Evolutionary conservation across 805 yeast genomes (phyloP).

Genomic region (baker's yeast (Saccharomyces cerevisiae)): DNA sequence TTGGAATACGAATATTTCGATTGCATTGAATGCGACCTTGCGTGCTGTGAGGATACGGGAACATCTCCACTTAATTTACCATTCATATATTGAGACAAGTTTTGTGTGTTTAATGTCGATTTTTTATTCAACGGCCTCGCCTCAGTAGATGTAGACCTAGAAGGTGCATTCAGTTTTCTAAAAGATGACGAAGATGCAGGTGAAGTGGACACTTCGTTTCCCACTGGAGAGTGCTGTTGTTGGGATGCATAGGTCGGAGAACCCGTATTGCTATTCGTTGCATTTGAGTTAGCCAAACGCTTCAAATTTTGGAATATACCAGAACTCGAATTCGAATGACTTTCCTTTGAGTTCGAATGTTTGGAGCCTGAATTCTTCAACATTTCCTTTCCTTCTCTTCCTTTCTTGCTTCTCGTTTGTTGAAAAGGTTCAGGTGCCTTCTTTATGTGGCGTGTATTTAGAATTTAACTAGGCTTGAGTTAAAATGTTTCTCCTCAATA

Average conservation of each 20-base stretch:
- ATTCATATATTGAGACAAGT: slow-evolving; percentile 24
- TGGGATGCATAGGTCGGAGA: slow-evolving; percentile 1
- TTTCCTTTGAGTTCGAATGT: slow-evolving; percentile 7
- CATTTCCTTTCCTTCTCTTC: slow-evolving; percentile 1
- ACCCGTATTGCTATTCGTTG: neutral
- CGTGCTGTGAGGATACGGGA: slow-evolving; percentile 6
- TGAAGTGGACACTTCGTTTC: neutral
- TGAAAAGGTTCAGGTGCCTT: neutral
- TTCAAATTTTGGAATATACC: slow-evolving; percentile 23
- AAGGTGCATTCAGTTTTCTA: slow-evolving; percentile 12
- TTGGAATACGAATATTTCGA: slow-evolving; percentile 22
- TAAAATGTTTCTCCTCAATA: neutral
- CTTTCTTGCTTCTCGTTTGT: neutral
- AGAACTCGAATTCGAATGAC: slow-evolving; percentile 11
- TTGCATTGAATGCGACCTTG: slow-evolving; percentile 17
- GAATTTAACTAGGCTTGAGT: neutral
- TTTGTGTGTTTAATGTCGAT: slow-evolving; percentile 22
- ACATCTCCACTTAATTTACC: slow-evolving; percentile 7
- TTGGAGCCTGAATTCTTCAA: slow-evolving; percentile 10
- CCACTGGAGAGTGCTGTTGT: neutral
- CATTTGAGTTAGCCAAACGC: slow-evolving; percentile 17
- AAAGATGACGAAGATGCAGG: slow-evolving; percentile 10
- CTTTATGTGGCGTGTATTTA: neutral
- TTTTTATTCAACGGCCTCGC: slow-evolving; percentile 23
- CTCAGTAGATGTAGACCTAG: slow-evolving; percentile 11